A percentile compares a stretch with the other conserved stretches of the same genome.
Evolutionary conservation across 768 basidiomycete species (phyloP).

Genomic region (Astraeus odoratus): DNA sequence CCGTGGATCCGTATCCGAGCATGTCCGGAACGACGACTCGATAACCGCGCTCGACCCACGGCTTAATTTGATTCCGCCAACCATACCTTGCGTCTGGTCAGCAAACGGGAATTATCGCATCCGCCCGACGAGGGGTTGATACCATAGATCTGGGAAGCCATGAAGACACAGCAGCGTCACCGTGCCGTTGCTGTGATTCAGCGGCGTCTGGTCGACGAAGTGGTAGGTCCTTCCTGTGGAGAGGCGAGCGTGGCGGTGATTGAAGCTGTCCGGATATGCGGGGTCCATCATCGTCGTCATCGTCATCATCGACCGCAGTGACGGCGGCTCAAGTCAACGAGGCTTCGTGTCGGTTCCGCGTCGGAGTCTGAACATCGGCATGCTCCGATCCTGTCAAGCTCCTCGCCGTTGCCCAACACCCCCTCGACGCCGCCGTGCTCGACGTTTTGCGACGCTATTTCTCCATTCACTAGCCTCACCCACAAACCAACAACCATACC

Average conservation of each 20-base stretch:
- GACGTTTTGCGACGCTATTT: constrained; percentile 4
- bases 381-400: constrained; percentile 15
- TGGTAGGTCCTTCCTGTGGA: constrained; percentile 61
- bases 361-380: constrained; percentile 16
- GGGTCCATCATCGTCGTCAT: constrained; percentile 3
- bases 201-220: constrained; percentile 64
- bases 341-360: constrained; percentile 22
- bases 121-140: neutral
- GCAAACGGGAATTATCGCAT: neutral
- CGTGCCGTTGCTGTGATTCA: constrained; percentile 27
- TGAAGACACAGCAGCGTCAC: constrained; percentile 67
- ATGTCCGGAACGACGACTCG: constrained; percentile 50
- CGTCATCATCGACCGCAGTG: neutral
- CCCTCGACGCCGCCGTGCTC: constrained; percentile 9
- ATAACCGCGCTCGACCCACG: constrained; percentile 57
- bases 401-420: constrained; percentile 25
- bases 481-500: constrained; percentile 7
- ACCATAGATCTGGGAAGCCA: constrained; percentile 70
- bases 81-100: constrained; percentile 46
- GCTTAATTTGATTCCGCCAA: constrained; percentile 67
- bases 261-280: constrained; percentile 31
- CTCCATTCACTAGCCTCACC: neutral
- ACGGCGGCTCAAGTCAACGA: constrained; percentile 5
- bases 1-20: constrained; percentile 58
- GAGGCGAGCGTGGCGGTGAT: constrained; percentile 44